A percentile compares a stretch with the other conserved stretches of the same genome.
Evolutionary conservation across 352 stramenopile genomes (phyloP).

Genomic region (Phytopythium litorale): DNA sequence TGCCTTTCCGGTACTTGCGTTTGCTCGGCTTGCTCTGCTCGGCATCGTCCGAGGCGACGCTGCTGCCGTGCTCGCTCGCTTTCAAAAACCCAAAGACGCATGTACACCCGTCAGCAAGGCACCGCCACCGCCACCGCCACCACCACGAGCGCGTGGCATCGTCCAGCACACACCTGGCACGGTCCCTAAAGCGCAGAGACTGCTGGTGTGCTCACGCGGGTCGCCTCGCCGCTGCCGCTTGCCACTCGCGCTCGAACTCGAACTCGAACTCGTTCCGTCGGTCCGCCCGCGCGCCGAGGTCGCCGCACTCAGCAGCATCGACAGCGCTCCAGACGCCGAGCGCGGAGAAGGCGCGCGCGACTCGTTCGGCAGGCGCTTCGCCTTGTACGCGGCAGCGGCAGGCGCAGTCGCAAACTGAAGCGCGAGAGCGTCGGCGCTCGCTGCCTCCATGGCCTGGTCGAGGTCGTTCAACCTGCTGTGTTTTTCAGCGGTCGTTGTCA

Average conservation of each 20-base stretch:
- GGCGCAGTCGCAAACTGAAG: neutral
- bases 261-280: neutral
- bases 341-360: neutral
- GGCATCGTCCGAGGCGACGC: slow-evolving; percentile 4
- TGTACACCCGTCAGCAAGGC: neutral
- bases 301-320: neutral
- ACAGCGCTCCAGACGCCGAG: neutral
- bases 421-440: neutral
- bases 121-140: too few species aligned
- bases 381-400: neutral
- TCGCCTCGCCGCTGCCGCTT: neutral
- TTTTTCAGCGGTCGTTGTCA: too few species aligned
- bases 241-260: neutral
- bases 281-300: neutral
- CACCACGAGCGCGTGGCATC: neutral
- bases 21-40: slow-evolving; percentile 18
- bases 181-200: neutral
- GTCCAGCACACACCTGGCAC: neutral
- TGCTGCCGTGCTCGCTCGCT: neutral
- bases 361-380: neutral
- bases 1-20: slow-evolving; percentile 29
- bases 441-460: neutral
- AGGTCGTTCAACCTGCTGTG: too few species aligned
- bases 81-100: neutral
- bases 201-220: neutral